Evolutionary conservation across 2,329 filamentous ascomycete species (phyloP), one percentile per base, ranked within the genome.

Genomic region (Esteya vermicola): DNA sequence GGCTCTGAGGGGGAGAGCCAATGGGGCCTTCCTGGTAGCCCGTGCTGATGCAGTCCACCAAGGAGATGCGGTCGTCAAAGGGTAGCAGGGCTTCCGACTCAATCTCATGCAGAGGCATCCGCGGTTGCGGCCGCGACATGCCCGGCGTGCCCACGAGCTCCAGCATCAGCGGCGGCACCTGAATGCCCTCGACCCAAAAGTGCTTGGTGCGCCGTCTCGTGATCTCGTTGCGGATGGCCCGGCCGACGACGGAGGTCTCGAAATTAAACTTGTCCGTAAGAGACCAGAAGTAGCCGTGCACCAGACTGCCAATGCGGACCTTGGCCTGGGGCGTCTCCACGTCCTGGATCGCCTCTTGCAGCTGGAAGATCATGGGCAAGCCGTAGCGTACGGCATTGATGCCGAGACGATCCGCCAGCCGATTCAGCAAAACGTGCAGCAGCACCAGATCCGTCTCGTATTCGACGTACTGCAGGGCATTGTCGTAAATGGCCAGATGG

Each of bases 401-500:
- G 4, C 89, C 88, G 1, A 95, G 68, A 42, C 76, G 78, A 43
- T 75, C 68, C 9, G 85, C 72, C n/a, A 94, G 66, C 41, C 74
- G 83, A 10, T 75, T 66, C 28, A 94, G 68, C 10, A 95, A 67
- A 4, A 85, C 65, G 52, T 94, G 85, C 9, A 93, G 64, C 13
- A 93, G 61, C 22, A 85, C 62, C 23, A 93, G 70, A 50, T 93
- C 85, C 0, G 75, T 67, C 45, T 91, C 82, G 33, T 72, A 78
- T 21, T 79, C 71, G 19, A 83, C 68, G 48, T 68, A 76, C 50
- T 91, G 81, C 19, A 89, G 61, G 8, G 84, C 82, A 48, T 83
- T 84, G 55, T 96, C 89, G 57, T 93, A 95, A n/a, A 91, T 71
- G 37, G 82, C 79, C 33, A 95, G 68, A 58, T 95, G 88, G 4